Conservation (phyloP, 768 basidiomycete species). For the Collybia sp. region DNA sequence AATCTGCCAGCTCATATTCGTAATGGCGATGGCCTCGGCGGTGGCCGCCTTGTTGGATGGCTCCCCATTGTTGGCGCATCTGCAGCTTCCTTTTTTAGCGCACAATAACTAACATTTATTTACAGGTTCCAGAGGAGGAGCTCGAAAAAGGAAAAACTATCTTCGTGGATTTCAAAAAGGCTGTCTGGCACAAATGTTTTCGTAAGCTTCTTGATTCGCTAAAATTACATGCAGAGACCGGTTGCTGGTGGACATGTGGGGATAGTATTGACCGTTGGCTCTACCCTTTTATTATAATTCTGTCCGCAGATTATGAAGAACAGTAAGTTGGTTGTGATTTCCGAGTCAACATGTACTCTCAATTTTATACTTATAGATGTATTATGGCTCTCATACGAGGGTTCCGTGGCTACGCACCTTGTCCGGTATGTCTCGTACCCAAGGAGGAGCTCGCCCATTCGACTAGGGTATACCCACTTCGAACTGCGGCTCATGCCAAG, state of each 20-base stretch:
- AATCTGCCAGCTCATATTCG: slow-evolving; percentile 24
- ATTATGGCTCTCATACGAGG: slow-evolving; percentile 15
- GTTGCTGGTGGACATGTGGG: slow-evolving; percentile 14
- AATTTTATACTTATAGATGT: background rate
- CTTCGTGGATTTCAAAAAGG: slow-evolving; percentile 26
- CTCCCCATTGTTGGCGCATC: slow-evolving; percentile 25
- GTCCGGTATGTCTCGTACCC: slow-evolving; percentile 26
- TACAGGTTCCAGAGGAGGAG: slow-evolving; percentile 22
- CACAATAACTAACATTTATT: background rate
- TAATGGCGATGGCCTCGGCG: slow-evolving; percentile 25
- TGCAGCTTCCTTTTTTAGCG: background rate
- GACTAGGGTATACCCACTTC: slow-evolving; percentile 3
- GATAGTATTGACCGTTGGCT: slow-evolving; percentile 10
- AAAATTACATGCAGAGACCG: slow-evolving; percentile 8
- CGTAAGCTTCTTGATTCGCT: slow-evolving; percentile 23
- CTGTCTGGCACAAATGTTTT: slow-evolving; percentile 34
- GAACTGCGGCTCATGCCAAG: too few species aligned
- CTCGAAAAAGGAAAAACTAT: slow-evolving; percentile 20
- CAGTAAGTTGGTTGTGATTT: slow-evolving; percentile 14
- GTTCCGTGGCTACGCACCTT: slow-evolving; percentile 18
- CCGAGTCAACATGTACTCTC: too few species aligned
- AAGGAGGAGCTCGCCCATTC: slow-evolving; percentile 17
- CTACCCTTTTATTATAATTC: slow-evolving; percentile 5
- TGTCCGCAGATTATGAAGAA: slow-evolving; percentile 14
- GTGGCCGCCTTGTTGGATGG: slow-evolving; percentile 30